phyloP scores from a whole-genome alignment of 495 filamentous ascomycete genomes.

The Pyrenula aspistea region DNA sequence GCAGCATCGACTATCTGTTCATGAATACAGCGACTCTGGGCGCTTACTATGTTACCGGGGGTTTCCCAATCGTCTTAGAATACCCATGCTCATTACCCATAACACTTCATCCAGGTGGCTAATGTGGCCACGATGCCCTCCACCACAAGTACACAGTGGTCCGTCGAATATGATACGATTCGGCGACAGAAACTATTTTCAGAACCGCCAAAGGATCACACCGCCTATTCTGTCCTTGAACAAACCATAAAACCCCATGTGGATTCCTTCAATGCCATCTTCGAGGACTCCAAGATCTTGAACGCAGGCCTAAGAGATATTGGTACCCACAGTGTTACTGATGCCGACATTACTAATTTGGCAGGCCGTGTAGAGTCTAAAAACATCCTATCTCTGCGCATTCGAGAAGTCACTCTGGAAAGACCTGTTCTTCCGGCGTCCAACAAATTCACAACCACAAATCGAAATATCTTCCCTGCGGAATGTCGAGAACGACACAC shows the following conservation, averaged over 20 bases:
- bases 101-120: too few species aligned
- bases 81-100: too few species aligned
- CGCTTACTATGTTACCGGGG: too few species aligned
- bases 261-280: slow-evolving; percentile 91
- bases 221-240: slow-evolving; percentile 78
- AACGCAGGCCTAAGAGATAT: slow-evolving; percentile 75
- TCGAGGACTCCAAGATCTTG: slow-evolving; percentile 56
- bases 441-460: slow-evolving; percentile 66
- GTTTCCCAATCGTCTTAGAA: too few species aligned
- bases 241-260: slow-evolving; percentile 79
- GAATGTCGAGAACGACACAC: slow-evolving; percentile 92
- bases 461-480: slow-evolving; percentile 76
- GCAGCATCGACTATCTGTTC: too few species aligned
- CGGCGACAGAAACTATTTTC: slow-evolving; percentile 78
- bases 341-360: slow-evolving; percentile 43
- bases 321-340: slow-evolving; percentile 75
- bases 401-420: slow-evolving; percentile 66
- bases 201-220: slow-evolving; percentile 73
- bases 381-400: slow-evolving; percentile 61
- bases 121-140: background rate
- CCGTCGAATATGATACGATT: slow-evolving; percentile 67
- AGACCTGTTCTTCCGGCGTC: slow-evolving; percentile 59
- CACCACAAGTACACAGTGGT: slow-evolving; percentile 47
- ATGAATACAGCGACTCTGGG: too few species aligned
- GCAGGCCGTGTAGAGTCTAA: slow-evolving; percentile 24